phyloP scores from a whole-genome alignment of 2,329 filamentous ascomycete genomes.

The Sporothrix humicola region DNA sequence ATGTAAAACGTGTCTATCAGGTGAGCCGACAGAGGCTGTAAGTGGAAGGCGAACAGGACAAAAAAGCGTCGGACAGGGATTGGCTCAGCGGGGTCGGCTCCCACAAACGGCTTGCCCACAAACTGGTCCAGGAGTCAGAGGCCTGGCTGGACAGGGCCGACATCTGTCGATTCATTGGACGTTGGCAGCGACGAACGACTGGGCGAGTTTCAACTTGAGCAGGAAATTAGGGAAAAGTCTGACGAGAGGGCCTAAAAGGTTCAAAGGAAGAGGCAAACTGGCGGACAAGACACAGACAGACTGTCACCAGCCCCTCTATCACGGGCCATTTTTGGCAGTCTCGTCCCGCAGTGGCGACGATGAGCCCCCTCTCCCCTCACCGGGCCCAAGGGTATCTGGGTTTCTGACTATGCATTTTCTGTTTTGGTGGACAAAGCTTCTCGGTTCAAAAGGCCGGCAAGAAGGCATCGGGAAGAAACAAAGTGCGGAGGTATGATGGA shows the following conservation, averaged over 20 bases:
- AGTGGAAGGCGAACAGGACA: background rate
- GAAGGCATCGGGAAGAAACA: background rate
- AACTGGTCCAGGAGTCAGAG: slow-evolving; percentile 11
- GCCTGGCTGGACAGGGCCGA: background rate
- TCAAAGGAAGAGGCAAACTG: too few relatives aligned
- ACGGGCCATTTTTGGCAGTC: slow-evolving; percentile 14
- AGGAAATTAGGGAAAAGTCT: background rate
- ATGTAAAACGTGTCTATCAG: too few relatives aligned
- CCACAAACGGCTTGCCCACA: background rate
- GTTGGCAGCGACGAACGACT: background rate
- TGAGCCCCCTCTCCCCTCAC: background rate
- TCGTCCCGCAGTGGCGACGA: slow-evolving; percentile 8
- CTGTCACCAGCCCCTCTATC: background rate
- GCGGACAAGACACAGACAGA: background rate
- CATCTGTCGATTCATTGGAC: slow-evolving; percentile 16
- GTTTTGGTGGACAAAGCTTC: background rate
- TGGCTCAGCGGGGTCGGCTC: slow-evolving; percentile 2
- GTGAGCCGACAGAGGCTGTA: background rate
- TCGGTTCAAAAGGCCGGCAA: background rate
- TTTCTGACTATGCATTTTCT: background rate
- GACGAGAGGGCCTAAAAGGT: background rate
- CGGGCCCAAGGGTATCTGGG: background rate
- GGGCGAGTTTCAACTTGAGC: slow-evolving; percentile 8
- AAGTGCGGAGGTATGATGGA: background rate
- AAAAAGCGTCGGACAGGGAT: background rate